Evolutionary conservation across 331 rosid genomes (phyloP).

Genomic region (Rosa hybrid): DNA sequence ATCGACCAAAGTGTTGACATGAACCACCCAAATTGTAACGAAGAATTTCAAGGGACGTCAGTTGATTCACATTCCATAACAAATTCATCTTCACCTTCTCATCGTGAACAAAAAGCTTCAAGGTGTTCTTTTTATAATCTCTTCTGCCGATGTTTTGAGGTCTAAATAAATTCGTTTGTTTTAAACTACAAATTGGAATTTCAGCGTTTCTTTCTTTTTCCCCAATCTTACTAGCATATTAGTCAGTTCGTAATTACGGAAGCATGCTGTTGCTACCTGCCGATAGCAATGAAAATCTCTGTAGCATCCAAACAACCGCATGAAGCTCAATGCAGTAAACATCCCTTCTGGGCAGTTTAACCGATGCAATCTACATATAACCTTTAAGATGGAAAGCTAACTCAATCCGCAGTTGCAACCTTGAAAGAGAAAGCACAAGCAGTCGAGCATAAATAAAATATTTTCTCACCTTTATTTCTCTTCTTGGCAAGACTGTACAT

Average conservation of each 20-base stretch:
- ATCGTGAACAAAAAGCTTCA: constrained; percentile 28
- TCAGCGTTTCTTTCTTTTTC: background rate
- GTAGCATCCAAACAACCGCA: background rate
- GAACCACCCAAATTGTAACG: constrained; percentile 7
- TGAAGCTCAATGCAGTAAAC: background rate
- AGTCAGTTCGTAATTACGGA: background rate
- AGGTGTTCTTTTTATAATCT: constrained; percentile 34
- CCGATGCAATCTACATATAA: background rate
- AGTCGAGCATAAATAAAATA: background rate
- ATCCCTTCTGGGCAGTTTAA: background rate
- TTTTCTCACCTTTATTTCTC: background rate
- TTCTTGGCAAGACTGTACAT: background rate
- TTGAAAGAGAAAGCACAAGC: constrained; percentile 7
- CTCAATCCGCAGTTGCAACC: background rate
- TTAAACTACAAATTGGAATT: too few species aligned
- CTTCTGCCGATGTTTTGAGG: constrained; percentile 50
- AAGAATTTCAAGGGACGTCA: constrained; percentile 13
- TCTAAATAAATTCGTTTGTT: constrained; percentile 2
- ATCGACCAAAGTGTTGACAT: constrained; percentile 10
- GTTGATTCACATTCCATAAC: constrained; percentile 6
- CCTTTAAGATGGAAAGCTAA: background rate
- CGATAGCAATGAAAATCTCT: background rate
- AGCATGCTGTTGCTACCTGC: background rate
- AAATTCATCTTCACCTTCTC: constrained; percentile 20
- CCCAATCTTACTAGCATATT: background rate